Percentiles rank a stretch among this genome's conserved stretches.
phyloP scores from a whole-genome alignment of 305 asterid genomes.

The Ruellia speciosa region DNA sequence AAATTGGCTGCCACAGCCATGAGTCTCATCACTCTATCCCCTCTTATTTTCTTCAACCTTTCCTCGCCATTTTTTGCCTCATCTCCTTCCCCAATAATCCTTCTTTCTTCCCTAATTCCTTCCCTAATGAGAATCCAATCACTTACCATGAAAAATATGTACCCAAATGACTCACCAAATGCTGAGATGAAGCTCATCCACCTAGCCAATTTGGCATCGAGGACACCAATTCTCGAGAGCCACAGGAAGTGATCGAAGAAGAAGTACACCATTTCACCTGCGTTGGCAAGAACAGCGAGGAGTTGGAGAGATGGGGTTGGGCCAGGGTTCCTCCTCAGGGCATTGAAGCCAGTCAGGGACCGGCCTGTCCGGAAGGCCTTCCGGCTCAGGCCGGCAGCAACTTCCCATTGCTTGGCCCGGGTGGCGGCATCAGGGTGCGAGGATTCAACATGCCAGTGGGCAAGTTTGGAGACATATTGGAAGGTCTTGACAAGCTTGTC shows the following conservation, averaged over 20 bases:
- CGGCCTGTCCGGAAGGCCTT: constrained; percentile 86
- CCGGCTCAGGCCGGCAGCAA: constrained; percentile 82
- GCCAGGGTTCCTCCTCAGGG: constrained; percentile 59
- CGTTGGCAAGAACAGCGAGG: constrained; percentile 62
- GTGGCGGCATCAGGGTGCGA: constrained; percentile 45
- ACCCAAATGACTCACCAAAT: constrained; percentile 84
- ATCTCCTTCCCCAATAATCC: constrained; percentile 22
- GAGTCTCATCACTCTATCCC: constrained; percentile 74
- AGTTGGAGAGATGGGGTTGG: constrained; percentile 34
- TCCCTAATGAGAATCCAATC: constrained; percentile 52
- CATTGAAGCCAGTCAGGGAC: constrained; percentile 82
- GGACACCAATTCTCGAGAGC: constrained; percentile 71
- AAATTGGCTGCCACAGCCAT: constrained; percentile 85
- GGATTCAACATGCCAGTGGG: constrained; percentile 52
- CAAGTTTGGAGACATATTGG: constrained; percentile 76
- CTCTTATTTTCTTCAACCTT: constrained; percentile 42
- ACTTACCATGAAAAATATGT: constrained; percentile 50
- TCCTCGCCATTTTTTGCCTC: constrained; percentile 19
- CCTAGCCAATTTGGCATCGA: constrained; percentile 47
- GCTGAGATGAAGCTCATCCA: constrained; percentile 81
- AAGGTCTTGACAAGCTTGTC: constrained; percentile 89
- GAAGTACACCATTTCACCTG: constrained; percentile 93
- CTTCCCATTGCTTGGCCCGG: constrained; percentile 82
- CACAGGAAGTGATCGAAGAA: constrained; percentile 86
- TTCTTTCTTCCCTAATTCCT: constrained; percentile 50